These are phyloP conservation scores for Salvia splendens DNA, from an alignment of 257 asterid genomes.

Conservation along the genomic window DNA sequence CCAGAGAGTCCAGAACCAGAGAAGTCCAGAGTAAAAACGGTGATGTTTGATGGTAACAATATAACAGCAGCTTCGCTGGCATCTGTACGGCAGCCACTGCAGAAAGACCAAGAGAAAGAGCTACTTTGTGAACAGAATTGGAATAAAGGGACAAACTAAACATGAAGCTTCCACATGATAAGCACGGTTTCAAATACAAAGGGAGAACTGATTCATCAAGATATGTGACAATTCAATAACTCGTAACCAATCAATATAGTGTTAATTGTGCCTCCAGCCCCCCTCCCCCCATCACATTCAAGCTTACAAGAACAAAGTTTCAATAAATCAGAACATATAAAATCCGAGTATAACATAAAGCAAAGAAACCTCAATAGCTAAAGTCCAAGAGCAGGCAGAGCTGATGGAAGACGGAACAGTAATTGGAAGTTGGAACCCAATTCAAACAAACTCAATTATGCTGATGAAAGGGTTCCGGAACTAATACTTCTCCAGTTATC, in stretches of 20 bases:
- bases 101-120: constrained; percentile 33
- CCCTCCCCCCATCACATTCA: background rate
- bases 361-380: background rate
- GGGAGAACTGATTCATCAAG: background rate
- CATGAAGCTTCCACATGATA: constrained; percentile 8
- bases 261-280: background rate
- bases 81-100: constrained; percentile 95
- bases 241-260: background rate
- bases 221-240: background rate
- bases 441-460: constrained; percentile 6
- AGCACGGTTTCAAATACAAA: background rate
- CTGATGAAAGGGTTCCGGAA: constrained; percentile 8
- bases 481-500: constrained; percentile 11
- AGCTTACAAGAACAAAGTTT: background rate
- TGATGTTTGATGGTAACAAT: constrained; percentile 77
- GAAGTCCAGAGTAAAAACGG: constrained; percentile 88
- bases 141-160: background rate
- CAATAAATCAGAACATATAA: background rate
- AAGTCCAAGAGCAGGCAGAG: background rate
- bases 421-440: background rate
- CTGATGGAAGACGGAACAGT: background rate
- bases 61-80: constrained; percentile 98
- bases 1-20: constrained; percentile 98
- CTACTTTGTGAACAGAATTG: constrained; percentile 22
- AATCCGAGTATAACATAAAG: background rate